phyloP scores from a whole-genome alignment of 371 early-diverging fungal genomes.

The Rhizopus delemar region DNA sequence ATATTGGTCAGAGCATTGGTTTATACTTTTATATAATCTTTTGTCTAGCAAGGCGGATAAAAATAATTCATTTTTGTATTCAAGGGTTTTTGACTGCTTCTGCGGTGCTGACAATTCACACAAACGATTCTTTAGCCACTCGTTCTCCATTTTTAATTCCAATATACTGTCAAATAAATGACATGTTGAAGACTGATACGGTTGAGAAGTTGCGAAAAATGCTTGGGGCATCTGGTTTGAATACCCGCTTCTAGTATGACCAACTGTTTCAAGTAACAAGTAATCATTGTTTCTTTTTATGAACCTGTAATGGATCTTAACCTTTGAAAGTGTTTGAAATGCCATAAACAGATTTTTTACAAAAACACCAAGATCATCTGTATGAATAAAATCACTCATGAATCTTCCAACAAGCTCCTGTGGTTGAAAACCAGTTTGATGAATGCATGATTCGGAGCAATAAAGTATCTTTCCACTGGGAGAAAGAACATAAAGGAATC shows the following conservation, averaged over 20 bases:
- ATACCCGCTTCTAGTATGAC: constrained; percentile 29
- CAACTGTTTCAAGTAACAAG: constrained; percentile 45
- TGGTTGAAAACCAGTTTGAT: constrained; percentile 50
- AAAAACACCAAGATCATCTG: constrained; percentile 53
- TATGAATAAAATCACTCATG: constrained; percentile 53
- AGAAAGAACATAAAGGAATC: constrained; percentile 55
- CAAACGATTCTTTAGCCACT: constrained; percentile 33
- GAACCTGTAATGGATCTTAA: constrained; percentile 42
- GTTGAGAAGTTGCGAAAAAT: constrained; percentile 48
- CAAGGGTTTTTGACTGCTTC: background rate
- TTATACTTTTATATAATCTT: no score
- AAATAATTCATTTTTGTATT: no score
- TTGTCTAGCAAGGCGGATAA: no score
- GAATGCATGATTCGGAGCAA: constrained; percentile 53
- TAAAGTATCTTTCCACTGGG: constrained; percentile 48
- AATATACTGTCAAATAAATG: constrained; percentile 42
- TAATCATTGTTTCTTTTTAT: constrained; percentile 45
- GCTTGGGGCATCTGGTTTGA: constrained; percentile 19
- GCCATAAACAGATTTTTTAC: constrained; percentile 37
- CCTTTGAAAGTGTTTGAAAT: constrained; percentile 25
- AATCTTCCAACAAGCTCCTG: constrained; percentile 52
- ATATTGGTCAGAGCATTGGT: no score
- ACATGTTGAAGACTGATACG: constrained; percentile 41
- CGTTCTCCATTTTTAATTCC: constrained; percentile 51
- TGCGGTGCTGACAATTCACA: constrained; percentile 12